A percentile compares a stretch with the other conserved stretches of the same genome.
Evolutionary conservation across 2,329 filamentous ascomycete species (phyloP).

Genomic region (Grosmannia huntii): DNA sequence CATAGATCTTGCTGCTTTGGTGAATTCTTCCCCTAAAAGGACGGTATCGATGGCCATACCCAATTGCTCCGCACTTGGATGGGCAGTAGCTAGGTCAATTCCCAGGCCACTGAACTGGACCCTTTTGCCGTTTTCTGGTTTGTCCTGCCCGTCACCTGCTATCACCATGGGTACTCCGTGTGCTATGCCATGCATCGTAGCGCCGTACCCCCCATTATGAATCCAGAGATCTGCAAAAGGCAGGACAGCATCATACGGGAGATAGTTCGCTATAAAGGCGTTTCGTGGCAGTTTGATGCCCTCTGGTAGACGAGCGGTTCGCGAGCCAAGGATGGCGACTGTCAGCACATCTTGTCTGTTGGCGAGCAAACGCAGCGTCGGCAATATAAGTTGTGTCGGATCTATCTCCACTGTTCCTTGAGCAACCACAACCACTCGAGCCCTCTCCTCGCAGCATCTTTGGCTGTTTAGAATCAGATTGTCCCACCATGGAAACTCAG

Average conservation of each 20-base stretch:
- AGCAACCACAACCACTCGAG: conserved; percentile 22
- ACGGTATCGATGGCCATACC: conserved; percentile 18
- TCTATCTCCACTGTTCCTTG: conserved; percentile 28
- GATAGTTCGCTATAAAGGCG: conserved; percentile 22
- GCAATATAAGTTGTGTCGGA: conserved; percentile 24
- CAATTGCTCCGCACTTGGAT: conserved; percentile 17
- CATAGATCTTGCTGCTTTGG: conserved; percentile 13
- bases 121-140: conserved; percentile 23
- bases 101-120: conserved; percentile 22
- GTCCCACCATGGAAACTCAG: conserved; percentile 20
- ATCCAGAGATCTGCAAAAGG: conserved; percentile 24
- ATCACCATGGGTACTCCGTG: conserved; percentile 27
- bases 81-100: conserved; percentile 18
- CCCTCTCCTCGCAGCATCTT: conserved; percentile 13
- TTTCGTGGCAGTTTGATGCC: conserved; percentile 16
- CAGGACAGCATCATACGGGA: conserved; percentile 25
- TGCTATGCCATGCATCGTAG: conserved; percentile 26
- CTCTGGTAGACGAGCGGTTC: conserved; percentile 16
- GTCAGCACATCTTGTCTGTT: conserved; percentile 17
- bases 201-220: conserved; percentile 28
- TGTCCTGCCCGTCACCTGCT: conserved; percentile 28
- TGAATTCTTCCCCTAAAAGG: conserved; percentile 14
- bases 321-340: conserved; percentile 23
- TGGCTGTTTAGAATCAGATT: conserved; percentile 17
- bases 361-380: conserved; percentile 22